Percentiles rank a stretch among this genome's conserved stretches.
Evolutionary conservation across 2,329 filamentous ascomycete genomes (phyloP).

Genomic region (Dendryphion nanum): DNA sequence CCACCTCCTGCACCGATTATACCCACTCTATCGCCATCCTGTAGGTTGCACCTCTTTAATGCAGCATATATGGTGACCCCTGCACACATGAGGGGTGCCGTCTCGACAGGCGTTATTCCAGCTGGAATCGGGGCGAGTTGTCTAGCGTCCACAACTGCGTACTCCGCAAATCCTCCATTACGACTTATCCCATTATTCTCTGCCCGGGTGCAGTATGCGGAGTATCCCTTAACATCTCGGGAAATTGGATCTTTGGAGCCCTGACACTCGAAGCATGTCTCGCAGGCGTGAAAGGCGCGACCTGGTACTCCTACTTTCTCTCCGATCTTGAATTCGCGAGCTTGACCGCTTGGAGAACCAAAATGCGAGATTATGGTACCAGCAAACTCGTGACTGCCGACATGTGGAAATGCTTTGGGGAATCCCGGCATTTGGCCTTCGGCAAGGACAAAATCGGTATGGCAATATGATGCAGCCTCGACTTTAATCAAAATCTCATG

Average conservation of each 20-base stretch:
- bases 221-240: conserved; percentile 41
- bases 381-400: conserved; percentile 49
- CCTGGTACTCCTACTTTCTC: conserved; percentile 44
- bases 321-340: conserved; percentile 20
- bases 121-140: conserved; percentile 38
- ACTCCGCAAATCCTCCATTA: conserved; percentile 44
- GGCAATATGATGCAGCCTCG: conserved; percentile 49
- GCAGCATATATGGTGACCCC: conserved; percentile 45
- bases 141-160: conserved; percentile 43
- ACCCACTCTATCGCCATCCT: conserved; percentile 36
- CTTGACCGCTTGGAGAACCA: conserved; percentile 17
- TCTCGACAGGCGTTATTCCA: conserved; percentile 35
- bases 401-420: conserved; percentile 43
- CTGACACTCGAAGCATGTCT: conserved; percentile 43
- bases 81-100: conserved; percentile 45
- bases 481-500: conserved; percentile 48
- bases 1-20: conserved; percentile 42
- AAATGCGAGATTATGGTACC: conserved; percentile 42
- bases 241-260: conserved; percentile 23
- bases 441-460: conserved; percentile 43
- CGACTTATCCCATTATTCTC: conserved; percentile 32
- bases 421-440: conserved; percentile 33
- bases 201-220: conserved; percentile 38
- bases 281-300: conserved; percentile 43
- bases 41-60: conserved; percentile 35